Base-by-base conservation (phyloP, 805 yeast species). In the Monosporozyma servazzii region DNA sequence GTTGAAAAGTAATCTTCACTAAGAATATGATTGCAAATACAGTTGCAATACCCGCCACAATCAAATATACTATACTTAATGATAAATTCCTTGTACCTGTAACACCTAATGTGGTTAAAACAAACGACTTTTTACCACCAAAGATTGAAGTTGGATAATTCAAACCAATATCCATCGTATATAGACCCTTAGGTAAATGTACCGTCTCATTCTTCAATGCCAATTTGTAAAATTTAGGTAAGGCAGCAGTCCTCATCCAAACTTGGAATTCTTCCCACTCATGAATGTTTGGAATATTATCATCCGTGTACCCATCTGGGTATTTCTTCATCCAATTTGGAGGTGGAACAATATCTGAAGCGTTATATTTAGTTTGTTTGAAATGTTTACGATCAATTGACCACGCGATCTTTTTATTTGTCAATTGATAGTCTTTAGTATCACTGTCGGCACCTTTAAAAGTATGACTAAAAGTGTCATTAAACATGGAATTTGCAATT, bases 161-260 rank as follows among this genome's bases (percentile, higher is more conserved):
- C 68, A 85, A 68, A 9, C 74, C 88, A 54, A 91, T 77, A 48
- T 75, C 75, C 44, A 89, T 69, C 53, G 76, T 73, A 66, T 91
- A 93, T 10, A 79, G 78, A 3, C 98, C 98, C 10, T 77, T 71
- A 1, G 65, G 55, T 53, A 91, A 67, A 1, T 77, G 61, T 1
- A 71, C 71, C 2, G 79, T 72, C 53, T 80, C 84, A 68, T 88
- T 90, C 58, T 85, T 80, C 45, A 84, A 76, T 42, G 89, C 90
- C 37, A 89, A 70, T 65, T 93, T 91, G 74, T 85, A 81, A 63
- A 93, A 91, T 11, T 84, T 80, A 27, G 98, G 95, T 55, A 91
- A 73, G 0, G 95, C 96, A 0, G 98, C 96, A 1, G 97, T 89
- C 54, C 88, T 76, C 91, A 86, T 86, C 95, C 95, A 86, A 58